Evolutionary conservation across 352 stramenopile species (phyloP), one percentile per base, ranked within the genome.

Genomic region (Pythium myriotylum): DNA sequence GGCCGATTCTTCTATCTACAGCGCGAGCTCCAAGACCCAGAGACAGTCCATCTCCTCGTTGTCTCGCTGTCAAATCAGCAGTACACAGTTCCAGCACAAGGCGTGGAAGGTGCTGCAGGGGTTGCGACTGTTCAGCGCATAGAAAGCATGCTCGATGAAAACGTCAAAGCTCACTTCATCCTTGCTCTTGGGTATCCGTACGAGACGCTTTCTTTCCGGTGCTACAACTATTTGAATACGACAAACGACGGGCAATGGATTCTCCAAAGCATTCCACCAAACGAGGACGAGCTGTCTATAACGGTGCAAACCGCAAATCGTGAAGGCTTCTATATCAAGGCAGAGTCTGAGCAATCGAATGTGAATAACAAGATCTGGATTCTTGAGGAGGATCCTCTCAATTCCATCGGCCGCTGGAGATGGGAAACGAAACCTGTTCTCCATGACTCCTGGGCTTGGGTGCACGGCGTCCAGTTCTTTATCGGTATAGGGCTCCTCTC

Each of bases 401-500:
- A 47, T 3, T 50, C 45, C 9, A 24, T 71, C 0, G 19, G 24
- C 16, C 42, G 41, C 1, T 66, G 43, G 50, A 32, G 40, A 19
- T 66, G 41, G 50, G 12, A 39, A 1, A 48, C 19, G 27, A 53
- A 32, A 22, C 37, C 63, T 1, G 23, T 59, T 23, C 39, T 65
- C 2, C 42, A 62, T 14, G 63, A 71, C 27, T 59, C 63, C 10
- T 71, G 63, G 63, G 63, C 41, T 9, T 71, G 63, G 63, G 55
- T 66, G 0, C 63, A 66, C 24, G 51, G 40, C 14, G 26, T 71
- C 8, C 63, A 66, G 33, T 55, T 71, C 35, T 62, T 65, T 32
- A 66, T 71, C 22, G 55, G 50, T 4, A 20, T 62, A 17, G 13
- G 22, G 0, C 17, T 71, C 22, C 24, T 66, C 10, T 59, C 43